Conservation (phyloP, 352 stramenopile species). For the Globisporangium nodosum region DNA sequence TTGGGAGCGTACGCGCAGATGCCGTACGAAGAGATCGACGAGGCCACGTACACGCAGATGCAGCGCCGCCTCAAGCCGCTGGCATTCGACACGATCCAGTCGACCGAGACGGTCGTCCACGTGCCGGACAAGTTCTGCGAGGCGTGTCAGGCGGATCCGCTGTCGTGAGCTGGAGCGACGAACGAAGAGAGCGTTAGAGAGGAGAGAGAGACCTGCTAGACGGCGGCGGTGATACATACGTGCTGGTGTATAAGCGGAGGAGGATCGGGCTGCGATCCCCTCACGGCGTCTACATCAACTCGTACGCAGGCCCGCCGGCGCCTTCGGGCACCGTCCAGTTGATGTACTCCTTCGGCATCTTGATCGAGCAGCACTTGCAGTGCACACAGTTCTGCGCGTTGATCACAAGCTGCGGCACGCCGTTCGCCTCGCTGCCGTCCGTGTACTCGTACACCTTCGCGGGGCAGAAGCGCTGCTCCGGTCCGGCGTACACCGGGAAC, state of each 20-base stretch:
- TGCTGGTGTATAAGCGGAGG: neutral
- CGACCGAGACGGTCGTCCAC: slow-evolving; percentile 24
- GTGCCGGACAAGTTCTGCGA: slow-evolving; percentile 63
- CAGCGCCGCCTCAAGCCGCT: slow-evolving; percentile 33
- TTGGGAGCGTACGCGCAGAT: slow-evolving; percentile 86
- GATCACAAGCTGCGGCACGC: slow-evolving; percentile 93
- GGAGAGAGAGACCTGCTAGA: slow-evolving; percentile 12
- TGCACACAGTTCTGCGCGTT: slow-evolving; percentile 99
- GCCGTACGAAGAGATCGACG: slow-evolving; percentile 89
- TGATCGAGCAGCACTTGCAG: slow-evolving; percentile 99
- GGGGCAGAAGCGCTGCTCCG: slow-evolving; percentile 97
- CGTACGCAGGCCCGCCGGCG: slow-evolving; percentile 95
- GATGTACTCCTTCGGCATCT: slow-evolving; percentile 99
- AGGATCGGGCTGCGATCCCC: neutral
- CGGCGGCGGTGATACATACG: neutral
- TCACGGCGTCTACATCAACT: neutral
- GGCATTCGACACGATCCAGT: slow-evolving; percentile 32
- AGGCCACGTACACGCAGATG: slow-evolving; percentile 55
- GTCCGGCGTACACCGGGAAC: slow-evolving; percentile 92
- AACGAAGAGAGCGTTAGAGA: slow-evolving; percentile 16
- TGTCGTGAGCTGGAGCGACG: slow-evolving; percentile 1
- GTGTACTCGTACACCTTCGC: slow-evolving; percentile 99
- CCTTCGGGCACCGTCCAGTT: slow-evolving; percentile 99
- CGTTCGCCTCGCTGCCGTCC: slow-evolving; percentile 85
- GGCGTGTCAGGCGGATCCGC: slow-evolving; percentile 21